Evolutionary conservation across 2,329 filamentous ascomycete genomes (phyloP).

Genomic region (Elsinoe perseae): DNA sequence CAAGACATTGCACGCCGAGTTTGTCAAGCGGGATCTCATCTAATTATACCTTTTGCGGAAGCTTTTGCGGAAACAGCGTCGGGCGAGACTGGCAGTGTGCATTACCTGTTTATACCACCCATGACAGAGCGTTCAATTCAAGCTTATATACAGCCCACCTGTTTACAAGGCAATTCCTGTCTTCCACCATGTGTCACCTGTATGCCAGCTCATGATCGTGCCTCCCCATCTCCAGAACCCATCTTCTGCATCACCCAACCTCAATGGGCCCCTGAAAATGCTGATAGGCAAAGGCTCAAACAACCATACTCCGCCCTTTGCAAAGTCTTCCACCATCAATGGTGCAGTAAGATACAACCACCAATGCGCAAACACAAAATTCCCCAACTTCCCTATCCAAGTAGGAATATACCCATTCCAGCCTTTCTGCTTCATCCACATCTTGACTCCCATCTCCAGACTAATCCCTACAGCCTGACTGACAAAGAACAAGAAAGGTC

Average conservation of each 20-base stretch:
- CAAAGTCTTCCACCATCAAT: constrained; percentile 68
- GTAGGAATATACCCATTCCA: constrained; percentile 36
- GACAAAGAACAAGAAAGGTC: constrained; percentile 61
- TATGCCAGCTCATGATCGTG: constrained; percentile 50
- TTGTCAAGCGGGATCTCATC: constrained; percentile 91
- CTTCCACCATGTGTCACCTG: constrained; percentile 57
- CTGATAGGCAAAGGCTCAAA: constrained; percentile 77
- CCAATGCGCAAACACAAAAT: constrained; percentile 52
- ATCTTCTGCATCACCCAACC: constrained; percentile 54
- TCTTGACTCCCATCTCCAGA: constrained; percentile 45
- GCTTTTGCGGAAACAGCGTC: neutral
- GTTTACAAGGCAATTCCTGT: constrained; percentile 42
- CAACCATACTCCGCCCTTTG: constrained; percentile 65
- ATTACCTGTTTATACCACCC: constrained; percentile 14
- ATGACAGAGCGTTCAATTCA: constrained; percentile 12
- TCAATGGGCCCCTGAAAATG: constrained; percentile 52
- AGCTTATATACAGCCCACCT: constrained; percentile 6
- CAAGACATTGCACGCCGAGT: constrained; percentile 90
- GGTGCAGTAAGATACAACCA: constrained; percentile 64
- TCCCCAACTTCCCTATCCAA: constrained; percentile 45
- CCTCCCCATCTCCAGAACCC: constrained; percentile 60
- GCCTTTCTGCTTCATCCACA: constrained; percentile 30
- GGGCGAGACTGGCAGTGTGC: constrained; percentile 11
- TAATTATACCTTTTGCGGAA: constrained; percentile 41
- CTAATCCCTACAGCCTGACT: constrained; percentile 60